Evolutionary conservation across 2,329 filamentous ascomycete genomes (phyloP).

Genomic region (Decorospora gaudefroyi): DNA sequence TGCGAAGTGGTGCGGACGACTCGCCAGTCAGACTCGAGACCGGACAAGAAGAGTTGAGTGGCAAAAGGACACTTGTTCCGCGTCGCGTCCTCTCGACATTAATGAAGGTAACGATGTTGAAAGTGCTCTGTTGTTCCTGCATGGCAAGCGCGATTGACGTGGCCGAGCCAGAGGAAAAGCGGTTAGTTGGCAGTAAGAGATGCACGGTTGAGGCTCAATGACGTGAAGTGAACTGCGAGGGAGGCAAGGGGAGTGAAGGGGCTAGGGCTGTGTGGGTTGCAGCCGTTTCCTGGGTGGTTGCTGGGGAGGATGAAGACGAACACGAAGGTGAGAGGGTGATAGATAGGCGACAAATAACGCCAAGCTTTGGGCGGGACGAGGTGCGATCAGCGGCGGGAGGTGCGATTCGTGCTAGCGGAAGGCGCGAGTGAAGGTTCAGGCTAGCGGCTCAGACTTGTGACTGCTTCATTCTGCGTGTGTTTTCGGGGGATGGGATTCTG

Average conservation of each 20-base stretch:
- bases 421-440: not conserved
- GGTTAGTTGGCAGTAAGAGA: slow-evolving; percentile 18
- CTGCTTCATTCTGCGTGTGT: not conserved
- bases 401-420: slow-evolving; percentile 10
- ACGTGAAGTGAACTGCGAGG: slow-evolving; percentile 19
- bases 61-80: slow-evolving; percentile 36
- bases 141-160: slow-evolving; percentile 43
- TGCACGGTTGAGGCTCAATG: slow-evolving; percentile 20
- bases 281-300: slow-evolving; percentile 22
- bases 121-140: slow-evolving; percentile 45
- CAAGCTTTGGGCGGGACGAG: slow-evolving; percentile 4
- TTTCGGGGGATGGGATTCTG: not conserved
- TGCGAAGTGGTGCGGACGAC: slow-evolving; percentile 17
- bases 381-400: slow-evolving; percentile 18
- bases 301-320: slow-evolving; percentile 1
- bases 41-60: slow-evolving; percentile 24
- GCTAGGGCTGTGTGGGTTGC: slow-evolving; percentile 26
- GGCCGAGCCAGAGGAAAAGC: slow-evolving; percentile 31
- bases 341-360: slow-evolving; percentile 10
- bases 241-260: slow-evolving; percentile 14
- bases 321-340: slow-evolving; percentile 1
- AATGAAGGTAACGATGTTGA: slow-evolving; percentile 34
- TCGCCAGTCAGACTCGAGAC: slow-evolving; percentile 29
- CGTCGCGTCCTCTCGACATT: slow-evolving; percentile 31
- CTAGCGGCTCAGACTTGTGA: not conserved